Evolutionary conservation across 495 filamentous ascomycete species (phyloP).

Genomic region (Beverwykella pulmonaria): DNA sequence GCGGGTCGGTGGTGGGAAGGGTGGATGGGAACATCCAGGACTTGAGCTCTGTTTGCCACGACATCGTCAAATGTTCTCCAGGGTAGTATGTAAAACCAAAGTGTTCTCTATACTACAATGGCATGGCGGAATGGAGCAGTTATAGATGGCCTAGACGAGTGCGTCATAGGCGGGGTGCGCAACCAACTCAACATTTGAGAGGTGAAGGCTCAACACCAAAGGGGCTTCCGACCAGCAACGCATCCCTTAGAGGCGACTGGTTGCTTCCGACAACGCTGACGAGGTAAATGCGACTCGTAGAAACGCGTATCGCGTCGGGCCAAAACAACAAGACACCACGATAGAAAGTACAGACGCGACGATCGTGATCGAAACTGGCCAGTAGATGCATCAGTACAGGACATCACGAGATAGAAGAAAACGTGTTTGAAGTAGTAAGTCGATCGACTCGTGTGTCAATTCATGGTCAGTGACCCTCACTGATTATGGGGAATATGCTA

Average conservation of each 20-base stretch:
- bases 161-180: constrained; percentile 20
- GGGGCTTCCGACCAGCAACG: too few relatives aligned
- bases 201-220: not conserved
- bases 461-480: constrained; percentile 35
- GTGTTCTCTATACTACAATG: not conserved
- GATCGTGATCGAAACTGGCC: too few relatives aligned
- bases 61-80: constrained; percentile 2
- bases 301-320: not conserved
- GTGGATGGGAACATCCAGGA: constrained; percentile 26
- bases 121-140: not conserved
- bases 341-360: not conserved
- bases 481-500: constrained; percentile 37
- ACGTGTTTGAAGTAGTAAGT: constrained; percentile 7
- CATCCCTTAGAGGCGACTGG: too few relatives aligned
- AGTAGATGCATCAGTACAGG: too few relatives aligned
- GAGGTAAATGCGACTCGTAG: not conserved
- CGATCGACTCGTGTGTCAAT: constrained; percentile 23
- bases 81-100: not conserved
- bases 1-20: not conserved
- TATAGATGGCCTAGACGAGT: not conserved
- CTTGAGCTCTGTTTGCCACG: constrained; percentile 18
- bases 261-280: not conserved
- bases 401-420: not conserved
- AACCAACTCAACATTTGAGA: not conserved
- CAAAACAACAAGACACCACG: not conserved